Evolutionary conservation across 176 grass and related monocot genomes (phyloP).

Genomic region (Paspalum notatum): DNA sequence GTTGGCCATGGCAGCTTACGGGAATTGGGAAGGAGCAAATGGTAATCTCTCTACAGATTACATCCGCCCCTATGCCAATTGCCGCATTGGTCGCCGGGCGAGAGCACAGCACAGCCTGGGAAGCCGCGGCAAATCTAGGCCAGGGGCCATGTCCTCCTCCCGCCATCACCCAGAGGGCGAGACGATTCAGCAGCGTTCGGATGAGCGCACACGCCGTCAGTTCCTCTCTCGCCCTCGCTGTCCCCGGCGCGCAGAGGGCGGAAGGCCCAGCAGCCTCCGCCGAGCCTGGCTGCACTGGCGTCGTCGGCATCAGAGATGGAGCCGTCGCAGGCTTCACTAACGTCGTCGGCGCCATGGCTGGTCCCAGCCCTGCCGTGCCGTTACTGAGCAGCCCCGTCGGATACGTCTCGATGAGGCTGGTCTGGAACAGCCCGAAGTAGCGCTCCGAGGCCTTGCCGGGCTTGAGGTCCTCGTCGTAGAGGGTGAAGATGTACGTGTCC

Average conservation of each 20-base stretch:
- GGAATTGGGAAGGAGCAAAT: no score
- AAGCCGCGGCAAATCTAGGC: no score
- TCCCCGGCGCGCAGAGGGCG: constrained; percentile 11
- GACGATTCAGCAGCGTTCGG: constrained; percentile 42
- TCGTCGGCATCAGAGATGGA: not conserved
- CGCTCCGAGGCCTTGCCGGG: constrained; percentile 74
- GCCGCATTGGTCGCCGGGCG: no score
- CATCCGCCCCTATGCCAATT: no score
- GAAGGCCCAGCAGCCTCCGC: constrained; percentile 11
- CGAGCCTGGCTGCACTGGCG: constrained; percentile 33
- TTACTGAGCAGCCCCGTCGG: constrained; percentile 52
- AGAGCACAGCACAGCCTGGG: no score
- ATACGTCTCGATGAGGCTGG: constrained; percentile 63
- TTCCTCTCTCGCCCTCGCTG: not conserved
- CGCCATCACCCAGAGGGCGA: no score
- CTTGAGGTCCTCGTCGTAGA: constrained; percentile 93
- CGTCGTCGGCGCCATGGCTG: constrained; percentile 17
- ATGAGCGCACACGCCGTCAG: not conserved
- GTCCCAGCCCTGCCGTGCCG: constrained; percentile 27
- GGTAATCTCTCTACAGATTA: no score
- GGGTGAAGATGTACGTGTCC: constrained; percentile 78
- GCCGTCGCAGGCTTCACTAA: not conserved
- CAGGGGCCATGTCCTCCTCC: no score
- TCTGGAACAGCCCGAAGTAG: constrained; percentile 80
- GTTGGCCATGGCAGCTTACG: no score